Percentiles rank a stretch among this genome's conserved stretches.
These are phyloP conservation scores for Penicillium bialowiezense DNA, from an alignment of 495 filamentous ascomycete genomes.

Conservation along the genomic window DNA sequence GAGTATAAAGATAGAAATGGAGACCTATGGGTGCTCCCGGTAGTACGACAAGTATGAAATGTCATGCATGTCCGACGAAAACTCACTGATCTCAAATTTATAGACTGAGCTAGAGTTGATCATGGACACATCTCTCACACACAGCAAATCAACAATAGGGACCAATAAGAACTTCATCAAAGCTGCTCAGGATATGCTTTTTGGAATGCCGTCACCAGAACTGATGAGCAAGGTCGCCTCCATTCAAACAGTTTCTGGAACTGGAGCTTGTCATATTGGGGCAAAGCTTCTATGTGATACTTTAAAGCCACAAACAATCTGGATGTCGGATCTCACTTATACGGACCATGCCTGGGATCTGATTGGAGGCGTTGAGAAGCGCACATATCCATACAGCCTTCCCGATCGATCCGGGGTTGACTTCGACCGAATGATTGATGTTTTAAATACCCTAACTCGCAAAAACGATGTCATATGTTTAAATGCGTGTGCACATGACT, in stretches of 20 bases:
- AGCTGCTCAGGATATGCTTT: not conserved
- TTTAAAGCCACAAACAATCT: constrained; percentile 19
- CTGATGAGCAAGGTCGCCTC: constrained; percentile 13
- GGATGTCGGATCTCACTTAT: constrained; percentile 31
- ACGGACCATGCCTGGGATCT: constrained; percentile 31
- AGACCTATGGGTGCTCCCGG: not conserved
- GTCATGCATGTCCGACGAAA: not conserved
- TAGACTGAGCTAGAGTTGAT: not conserved
- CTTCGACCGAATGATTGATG: not conserved
- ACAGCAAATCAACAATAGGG: not conserved
- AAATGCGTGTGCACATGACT: constrained; percentile 46
- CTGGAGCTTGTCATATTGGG: constrained; percentile 76
- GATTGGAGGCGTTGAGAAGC: constrained; percentile 10
- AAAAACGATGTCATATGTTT: constrained; percentile 33
- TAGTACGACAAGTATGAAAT: not conserved
- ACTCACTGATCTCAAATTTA: not conserved
- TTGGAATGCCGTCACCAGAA: not conserved
- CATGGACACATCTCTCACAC: not conserved
- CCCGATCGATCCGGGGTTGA: constrained; percentile 8
- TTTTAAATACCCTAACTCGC: not conserved
- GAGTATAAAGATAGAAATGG: not conserved
- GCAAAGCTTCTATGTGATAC: constrained; percentile 65
- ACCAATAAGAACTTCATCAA: not conserved
- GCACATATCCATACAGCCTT: constrained; percentile 26
- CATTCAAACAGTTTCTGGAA: constrained; percentile 77